Base-by-base conservation (phyloP, 75 land plant species). In the Cunninghamia lanceolata region DNA sequence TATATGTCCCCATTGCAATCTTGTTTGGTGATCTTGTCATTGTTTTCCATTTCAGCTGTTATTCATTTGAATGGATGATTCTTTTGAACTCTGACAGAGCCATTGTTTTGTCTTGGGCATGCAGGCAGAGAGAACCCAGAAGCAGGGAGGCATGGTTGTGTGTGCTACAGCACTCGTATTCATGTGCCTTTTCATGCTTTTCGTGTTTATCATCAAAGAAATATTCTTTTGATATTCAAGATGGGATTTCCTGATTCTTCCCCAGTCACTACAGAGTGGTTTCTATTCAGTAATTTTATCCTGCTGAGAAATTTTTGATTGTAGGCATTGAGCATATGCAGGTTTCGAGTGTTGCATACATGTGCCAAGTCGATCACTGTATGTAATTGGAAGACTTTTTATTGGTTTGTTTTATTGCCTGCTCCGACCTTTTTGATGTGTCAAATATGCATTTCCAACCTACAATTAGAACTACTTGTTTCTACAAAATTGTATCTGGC, bases 121-220 rank as follows among this genome's bases (percentile, higher is more conserved):
- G 89, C 94, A 97, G 98, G 99, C 99, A 40, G 98, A 98, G 84
- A 94, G 90, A 89, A 94, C 95, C 39, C 99, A 97, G 88, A 96
- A 88, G 86, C 86, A 95, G 84, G 99, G 99, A 45, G 98, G 96
- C 84, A 98, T 95, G 98, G 95, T 96, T 78, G 89, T 91, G 92
- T 98, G 99, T 88, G 99, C 95, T 4, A 92, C 98, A 59, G 89
- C 93, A 19, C 98, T 96, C 6, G 87, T 96, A 52, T 93, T 95
- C 28, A 91, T 98, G 94, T 98, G 99, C 89, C 89, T 97, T 56
- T 89, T 95, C 88, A 96, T 98, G 99, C 87, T 98, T 50, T 89
- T 95, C 77, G 94, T 98, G 36, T 88, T 95, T 38, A 91, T 96
- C 68, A 87, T 98, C 53, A 98, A 98, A 88, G 87, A 83, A 82